phyloP scores from a whole-genome alignment of 257 asterid genomes.

The Thymus quinquecostatus region DNA sequence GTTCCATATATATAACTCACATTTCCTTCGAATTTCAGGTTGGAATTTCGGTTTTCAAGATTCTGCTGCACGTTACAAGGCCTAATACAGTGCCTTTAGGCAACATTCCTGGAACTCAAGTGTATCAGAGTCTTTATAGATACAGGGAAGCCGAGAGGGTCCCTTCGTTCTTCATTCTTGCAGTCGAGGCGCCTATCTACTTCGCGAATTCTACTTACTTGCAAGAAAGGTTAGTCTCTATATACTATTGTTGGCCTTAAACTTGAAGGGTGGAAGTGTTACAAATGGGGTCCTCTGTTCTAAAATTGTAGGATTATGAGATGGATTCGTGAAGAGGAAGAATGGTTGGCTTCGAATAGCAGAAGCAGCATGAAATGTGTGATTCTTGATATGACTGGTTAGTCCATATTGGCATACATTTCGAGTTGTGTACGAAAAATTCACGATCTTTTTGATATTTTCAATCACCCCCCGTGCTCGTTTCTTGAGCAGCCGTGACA shows the following conservation, averaged over 20 bases:
- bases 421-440: not conserved
- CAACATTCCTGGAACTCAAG: slow-evolving; percentile 77
- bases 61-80: slow-evolving; percentile 84
- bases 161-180: slow-evolving; percentile 75
- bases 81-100: slow-evolving; percentile 77
- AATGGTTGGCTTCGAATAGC: slow-evolving; percentile 48
- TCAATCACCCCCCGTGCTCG: not conserved
- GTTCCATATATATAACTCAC: slow-evolving; percentile 21
- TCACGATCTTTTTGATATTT: not conserved
- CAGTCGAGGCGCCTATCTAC: slow-evolving; percentile 86
- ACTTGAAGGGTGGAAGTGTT: not conserved
- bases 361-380: slow-evolving; percentile 55
- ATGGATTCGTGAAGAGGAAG: slow-evolving; percentile 96
- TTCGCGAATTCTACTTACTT: slow-evolving; percentile 86
- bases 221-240: slow-evolving; percentile 63
- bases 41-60: slow-evolving; percentile 68
- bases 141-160: slow-evolving; percentile 67
- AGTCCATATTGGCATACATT: not conserved
- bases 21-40: too few relatives aligned
- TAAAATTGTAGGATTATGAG: slow-evolving; percentile 62
- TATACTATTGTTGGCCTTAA: not conserved
- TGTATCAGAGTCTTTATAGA: slow-evolving; percentile 68
- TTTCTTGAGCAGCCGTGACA: slow-evolving; percentile 66
- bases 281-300: not conserved
- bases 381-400: slow-evolving; percentile 88